Percentiles rank a stretch among this genome's conserved stretches.
phyloP scores from a whole-genome alignment of 1,284 basidiomycete genomes.

The Trichosporon sp. region DNA sequence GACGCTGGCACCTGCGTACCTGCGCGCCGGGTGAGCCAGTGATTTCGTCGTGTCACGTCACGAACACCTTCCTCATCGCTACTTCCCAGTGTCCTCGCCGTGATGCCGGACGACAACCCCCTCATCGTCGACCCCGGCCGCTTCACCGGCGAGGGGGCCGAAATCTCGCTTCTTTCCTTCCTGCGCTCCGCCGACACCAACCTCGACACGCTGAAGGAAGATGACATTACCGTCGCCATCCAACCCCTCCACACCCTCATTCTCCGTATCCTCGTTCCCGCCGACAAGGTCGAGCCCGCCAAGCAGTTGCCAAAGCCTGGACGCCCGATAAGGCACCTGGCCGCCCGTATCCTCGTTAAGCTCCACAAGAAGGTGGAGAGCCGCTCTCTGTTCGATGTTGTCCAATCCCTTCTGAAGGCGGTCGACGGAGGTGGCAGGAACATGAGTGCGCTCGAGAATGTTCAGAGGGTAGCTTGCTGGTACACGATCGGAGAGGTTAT shows the following conservation, averaged over 20 bases:
- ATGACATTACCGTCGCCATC: conserved; percentile 28
- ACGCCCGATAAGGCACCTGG: conserved; percentile 76
- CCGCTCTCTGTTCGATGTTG: conserved; percentile 79
- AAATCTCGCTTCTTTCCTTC: conserved; percentile 51
- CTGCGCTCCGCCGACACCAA: conserved; percentile 51
- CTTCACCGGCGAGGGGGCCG: conserved; percentile 52
- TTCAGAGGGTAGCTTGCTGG: conserved; percentile 64
- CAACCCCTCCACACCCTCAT: conserved; percentile 48
- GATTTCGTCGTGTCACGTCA: conserved; percentile 20
- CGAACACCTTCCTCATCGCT: conserved; percentile 13
- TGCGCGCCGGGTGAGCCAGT: neutral
- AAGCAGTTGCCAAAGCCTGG: conserved; percentile 71
- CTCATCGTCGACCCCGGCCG: conserved; percentile 37
- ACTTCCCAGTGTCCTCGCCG: conserved; percentile 4
- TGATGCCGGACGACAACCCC: conserved; percentile 22
- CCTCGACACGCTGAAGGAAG: conserved; percentile 42
- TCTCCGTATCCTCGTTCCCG: conserved; percentile 47
- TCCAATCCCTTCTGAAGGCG: conserved; percentile 76
- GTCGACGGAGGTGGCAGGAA: conserved; percentile 58
- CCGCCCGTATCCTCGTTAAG: conserved; percentile 73
- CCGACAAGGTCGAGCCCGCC: conserved; percentile 23
- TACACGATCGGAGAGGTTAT: conserved; percentile 87
- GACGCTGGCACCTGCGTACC: neutral
- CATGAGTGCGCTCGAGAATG: conserved; percentile 62
- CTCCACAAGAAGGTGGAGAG: conserved; percentile 83